Conservation (phyloP, 495 filamentous ascomycete species). For the Penicillium bialowiezense region DNA sequence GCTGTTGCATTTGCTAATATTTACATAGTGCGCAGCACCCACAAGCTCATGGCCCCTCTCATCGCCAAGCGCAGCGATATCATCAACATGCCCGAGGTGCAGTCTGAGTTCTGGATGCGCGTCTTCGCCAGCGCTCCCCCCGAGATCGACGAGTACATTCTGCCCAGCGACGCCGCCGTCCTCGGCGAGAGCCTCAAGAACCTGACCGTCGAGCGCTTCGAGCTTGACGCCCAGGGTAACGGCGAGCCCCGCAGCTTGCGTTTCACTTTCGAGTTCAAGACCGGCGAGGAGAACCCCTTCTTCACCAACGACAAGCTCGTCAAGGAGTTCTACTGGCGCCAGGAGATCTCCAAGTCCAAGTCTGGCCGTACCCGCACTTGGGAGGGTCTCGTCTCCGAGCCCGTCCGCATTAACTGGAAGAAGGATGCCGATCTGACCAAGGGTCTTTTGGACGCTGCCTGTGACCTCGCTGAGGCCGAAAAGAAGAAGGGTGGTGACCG, state of each 20-base stretch:
- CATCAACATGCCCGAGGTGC: slow-evolving; percentile 56
- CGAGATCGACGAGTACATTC: slow-evolving; percentile 82
- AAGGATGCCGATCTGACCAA: slow-evolving; percentile 75
- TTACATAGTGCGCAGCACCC: slow-evolving; percentile 31
- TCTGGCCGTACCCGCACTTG: slow-evolving; percentile 54
- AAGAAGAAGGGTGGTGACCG: slow-evolving; percentile 43
- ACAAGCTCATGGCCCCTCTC: slow-evolving; percentile 49
- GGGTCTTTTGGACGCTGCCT: slow-evolving; percentile 70
- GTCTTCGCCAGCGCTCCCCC: slow-evolving; percentile 79
- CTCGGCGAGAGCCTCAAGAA: slow-evolving; percentile 59
- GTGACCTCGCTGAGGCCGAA: slow-evolving; percentile 65
- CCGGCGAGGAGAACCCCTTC: slow-evolving; percentile 61
- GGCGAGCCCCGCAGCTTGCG: slow-evolving; percentile 50
- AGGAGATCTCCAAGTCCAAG: slow-evolving; percentile 34
- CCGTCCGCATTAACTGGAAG: slow-evolving; percentile 87
- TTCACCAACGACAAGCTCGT: slow-evolving; percentile 72
- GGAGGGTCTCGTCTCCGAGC: slow-evolving; percentile 75
- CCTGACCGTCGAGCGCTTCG: slow-evolving; percentile 71
- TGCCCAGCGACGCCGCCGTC: slow-evolving; percentile 67
- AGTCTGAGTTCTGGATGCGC: slow-evolving; percentile 79
- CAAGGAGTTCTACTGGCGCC: slow-evolving; percentile 86
- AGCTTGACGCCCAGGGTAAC: slow-evolving; percentile 58
- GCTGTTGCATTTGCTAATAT: slow-evolving; percentile 13
- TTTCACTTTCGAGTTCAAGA: slow-evolving; percentile 43
- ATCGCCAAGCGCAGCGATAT: slow-evolving; percentile 70